Evolutionary conservation across 2,329 filamentous ascomycete genomes (phyloP).

Genomic region (Botrytis paeoniae): DNA sequence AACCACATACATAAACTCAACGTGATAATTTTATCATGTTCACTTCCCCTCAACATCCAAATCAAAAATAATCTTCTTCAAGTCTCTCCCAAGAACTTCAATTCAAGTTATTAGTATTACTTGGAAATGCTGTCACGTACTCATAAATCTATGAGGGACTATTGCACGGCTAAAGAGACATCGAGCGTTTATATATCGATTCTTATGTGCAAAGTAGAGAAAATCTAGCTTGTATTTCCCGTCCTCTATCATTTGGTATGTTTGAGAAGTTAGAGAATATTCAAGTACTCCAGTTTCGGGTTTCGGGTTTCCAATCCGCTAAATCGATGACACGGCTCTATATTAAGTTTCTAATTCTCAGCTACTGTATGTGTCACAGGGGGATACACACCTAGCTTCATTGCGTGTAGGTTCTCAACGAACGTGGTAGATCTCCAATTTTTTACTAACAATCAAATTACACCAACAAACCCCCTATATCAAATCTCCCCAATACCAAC

Average conservation of each 20-base stretch:
- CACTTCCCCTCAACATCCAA: rapidly evolving
- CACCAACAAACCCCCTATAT: no score
- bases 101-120: neutral
- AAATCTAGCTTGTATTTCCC: neutral
- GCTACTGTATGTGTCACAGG: neutral
- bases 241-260: rapidly evolving
- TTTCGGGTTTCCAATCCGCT: no score
- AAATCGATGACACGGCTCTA: neutral
- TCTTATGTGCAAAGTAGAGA: neutral
- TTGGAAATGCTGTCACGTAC: neutral
- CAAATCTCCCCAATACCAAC: no score
- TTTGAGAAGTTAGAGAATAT: no score
- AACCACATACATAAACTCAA: neutral
- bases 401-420: neutral
- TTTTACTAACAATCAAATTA: neutral
- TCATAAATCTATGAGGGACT: neutral
- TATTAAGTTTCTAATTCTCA: no score
- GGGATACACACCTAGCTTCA: rapidly evolving
- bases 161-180: neutral
- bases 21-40: neutral
- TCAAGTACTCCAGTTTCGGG: no score
- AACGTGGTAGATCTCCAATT: neutral
- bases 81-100: neutral
- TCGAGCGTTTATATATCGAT: no score
- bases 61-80: neutral